Evolutionary conservation across 1,139 yeast species (phyloP), one percentile per base, ranked within the genome.

Genomic region (Candida smagusa): DNA sequence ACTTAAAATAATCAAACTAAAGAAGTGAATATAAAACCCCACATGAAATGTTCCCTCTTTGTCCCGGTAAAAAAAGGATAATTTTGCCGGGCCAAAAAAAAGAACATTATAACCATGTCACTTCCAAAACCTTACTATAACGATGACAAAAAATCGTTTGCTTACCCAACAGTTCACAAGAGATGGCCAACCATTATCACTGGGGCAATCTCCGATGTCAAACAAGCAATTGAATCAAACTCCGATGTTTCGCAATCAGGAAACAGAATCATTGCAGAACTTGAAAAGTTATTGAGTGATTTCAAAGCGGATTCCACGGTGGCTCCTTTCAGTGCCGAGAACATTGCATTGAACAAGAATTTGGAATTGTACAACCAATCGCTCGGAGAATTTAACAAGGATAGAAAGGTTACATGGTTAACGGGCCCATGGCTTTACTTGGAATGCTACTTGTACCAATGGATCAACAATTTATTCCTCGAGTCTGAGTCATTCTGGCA

Each of bases 361-460:
- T 74, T 83, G 42, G 51, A 53, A 11, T 63, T 74, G 6, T 83
- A 73, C 56, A 81, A 84, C 54, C 69, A 67, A 2, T 65, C 69
- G 8, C 55, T 78, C 35, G 56, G 48, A 4, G 50, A 54, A 21
- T 49, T 58, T 29, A 57, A 59, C 39, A 37, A 55, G 40, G 50
- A 41, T 11, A 55, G 52, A 37, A 46, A 49, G 22, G 61, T 63
- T n/a, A 75, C 84, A 12, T 92, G 97, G 97, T 66, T 71, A 43
- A 72, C 82, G n/a, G 95, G 92, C 0, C 96, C 96, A 12, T 92
- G 99, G 99, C 67, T 92, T 40, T 84, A 72, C 53, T 70, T 86
- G 35, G 99, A 94, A 61, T 84, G 96, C 58, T 83, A 83, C 56
- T 58, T 92, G 44, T 92, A 92, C 63, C 79, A 95, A 43, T 60